Percentiles rank a stretch among this genome's conserved stretches.
phyloP scores from a whole-genome alignment of 2,329 filamentous ascomycete genomes.

The Chalaropsis thielavioides region DNA sequence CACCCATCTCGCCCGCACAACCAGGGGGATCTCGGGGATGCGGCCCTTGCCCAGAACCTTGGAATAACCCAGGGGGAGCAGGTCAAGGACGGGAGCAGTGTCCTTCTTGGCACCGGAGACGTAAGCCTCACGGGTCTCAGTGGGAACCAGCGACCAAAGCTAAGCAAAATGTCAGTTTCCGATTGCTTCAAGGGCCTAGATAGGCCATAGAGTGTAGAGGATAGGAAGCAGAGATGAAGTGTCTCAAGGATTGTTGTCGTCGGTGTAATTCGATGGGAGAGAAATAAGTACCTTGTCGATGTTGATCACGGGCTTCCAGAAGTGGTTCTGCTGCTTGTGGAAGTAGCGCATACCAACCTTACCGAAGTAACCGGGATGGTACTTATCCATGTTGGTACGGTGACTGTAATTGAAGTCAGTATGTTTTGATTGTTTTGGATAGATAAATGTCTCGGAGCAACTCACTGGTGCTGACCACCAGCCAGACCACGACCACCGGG shows the following conservation, averaged over 20 bases:
- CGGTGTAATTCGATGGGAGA: background rate
- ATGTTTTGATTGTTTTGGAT: background rate
- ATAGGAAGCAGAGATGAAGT: background rate
- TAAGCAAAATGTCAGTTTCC: slow-evolving; percentile 29
- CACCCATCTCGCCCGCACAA: slow-evolving; percentile 91
- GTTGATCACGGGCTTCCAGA: slow-evolving; percentile 99
- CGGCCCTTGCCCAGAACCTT: slow-evolving; percentile 98
- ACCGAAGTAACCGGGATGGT: slow-evolving; percentile 98
- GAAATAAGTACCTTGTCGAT: slow-evolving; percentile 67
- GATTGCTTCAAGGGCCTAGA: background rate
- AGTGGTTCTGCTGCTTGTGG: slow-evolving; percentile 89
- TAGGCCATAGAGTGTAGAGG: background rate
- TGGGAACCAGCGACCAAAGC: slow-evolving; percentile 92
- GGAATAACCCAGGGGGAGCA: slow-evolving; percentile 91
- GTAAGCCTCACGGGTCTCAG: slow-evolving; percentile 88
- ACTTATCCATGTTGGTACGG: slow-evolving; percentile 35
- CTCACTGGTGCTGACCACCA: slow-evolving; percentile 87
- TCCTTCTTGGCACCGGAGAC: slow-evolving; percentile 65
- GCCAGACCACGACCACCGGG: slow-evolving; percentile 73
- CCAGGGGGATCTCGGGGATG: slow-evolving; percentile 79
- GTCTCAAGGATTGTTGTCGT: background rate
- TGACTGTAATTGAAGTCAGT: slow-evolving; percentile 16
- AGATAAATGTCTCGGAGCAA: slow-evolving; percentile 3
- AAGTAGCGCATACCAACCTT: slow-evolving; percentile 94
- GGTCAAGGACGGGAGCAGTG: slow-evolving; percentile 93